phyloP scores from a whole-genome alignment of 495 filamentous ascomycete species.

The Mycothermus thermophilus region DNA sequence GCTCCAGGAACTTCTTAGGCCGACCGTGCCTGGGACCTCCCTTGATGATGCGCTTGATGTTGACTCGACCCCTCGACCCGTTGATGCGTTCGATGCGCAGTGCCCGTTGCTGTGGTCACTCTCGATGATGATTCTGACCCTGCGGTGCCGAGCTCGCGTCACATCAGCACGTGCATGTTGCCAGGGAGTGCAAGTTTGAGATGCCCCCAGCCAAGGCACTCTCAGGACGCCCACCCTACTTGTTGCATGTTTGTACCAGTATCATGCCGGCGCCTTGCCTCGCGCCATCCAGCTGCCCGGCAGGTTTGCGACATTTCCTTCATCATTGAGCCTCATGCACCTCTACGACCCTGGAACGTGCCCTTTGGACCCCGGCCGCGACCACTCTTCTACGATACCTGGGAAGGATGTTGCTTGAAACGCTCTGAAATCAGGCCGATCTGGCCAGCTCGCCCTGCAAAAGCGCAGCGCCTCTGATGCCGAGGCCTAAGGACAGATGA shows the following conservation, averaged over 20 bases:
- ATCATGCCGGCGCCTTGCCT: slow-evolving; percentile 2
- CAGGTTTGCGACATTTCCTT: slow-evolving; percentile 4
- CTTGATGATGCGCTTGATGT: slow-evolving; percentile 18
- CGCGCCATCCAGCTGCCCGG: too few species aligned
- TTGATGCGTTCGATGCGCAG: slow-evolving; percentile 17
- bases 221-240: neutral
- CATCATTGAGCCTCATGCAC: neutral
- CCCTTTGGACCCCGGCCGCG: neutral
- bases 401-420: too few species aligned
- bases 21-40: slow-evolving; percentile 10
- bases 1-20: slow-evolving; percentile 19
- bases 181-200: slow-evolving; percentile 7
- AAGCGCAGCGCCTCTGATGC: neutral
- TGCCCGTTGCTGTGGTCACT: slow-evolving; percentile 10
- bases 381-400: too few species aligned
- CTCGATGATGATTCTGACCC: slow-evolving; percentile 10
- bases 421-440: too few species aligned
- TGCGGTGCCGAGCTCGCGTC: too few species aligned
- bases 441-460: too few species aligned
- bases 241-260: slow-evolving; percentile 14
- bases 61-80: slow-evolving; percentile 14
- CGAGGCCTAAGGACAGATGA: neutral
- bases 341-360: too few species aligned
- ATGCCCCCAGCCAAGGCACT: slow-evolving; percentile 2
- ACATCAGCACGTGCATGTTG: slow-evolving; percentile 7